Evolutionary conservation across 257 asterid genomes (phyloP), one percentile per base, ranked within the genome.

Genomic region (Ajuga chamaepitys): DNA sequence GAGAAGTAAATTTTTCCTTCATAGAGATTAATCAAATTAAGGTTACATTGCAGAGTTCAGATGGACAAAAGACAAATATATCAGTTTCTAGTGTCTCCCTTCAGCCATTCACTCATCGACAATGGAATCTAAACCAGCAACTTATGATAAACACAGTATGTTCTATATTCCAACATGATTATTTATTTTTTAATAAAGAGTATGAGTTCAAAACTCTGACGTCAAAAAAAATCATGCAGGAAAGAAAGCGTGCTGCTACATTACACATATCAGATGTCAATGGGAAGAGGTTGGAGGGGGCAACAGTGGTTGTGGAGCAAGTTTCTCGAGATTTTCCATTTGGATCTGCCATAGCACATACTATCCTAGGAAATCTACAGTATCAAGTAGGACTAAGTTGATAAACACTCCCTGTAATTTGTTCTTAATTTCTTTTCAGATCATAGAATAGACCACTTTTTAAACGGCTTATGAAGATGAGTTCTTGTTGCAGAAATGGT

Each of bases 251-350:
- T 0, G 61, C 70, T 10, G 74, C 77, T 3, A 77, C 67, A 0
- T 46, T 85, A 48, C 92, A 87, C 26, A 80, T 79, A 11, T 30
- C 81, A 42, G 85, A 83, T 61, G 56, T 26, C 11, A 50, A 78
- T 13, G 95, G 95, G 9, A 46, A 51, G 7, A 69, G 70, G 20
- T 4, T 87, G 24, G 56, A 53, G 22, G 85, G 80, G 13, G 93
- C 88, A 45, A 58, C 26, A 12, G 70, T 87, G 10, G 63, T 18
- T 1, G 72, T 83, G 5, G 69, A 79, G 66, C 93, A 87, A 66
- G 70, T 74, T 5, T 79, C 88, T 21, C 78, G 74, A 22, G 95
- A 85, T 55, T 85, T 87, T 40, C 85, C 82, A 2, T 72, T 87
- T 12, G 95, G 93, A 66, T 72, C 86, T 12, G 81, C 86, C 32